Base-by-base conservation (phyloP, 371 early-diverging fungal species). In the Circinella umbellata region DNA sequence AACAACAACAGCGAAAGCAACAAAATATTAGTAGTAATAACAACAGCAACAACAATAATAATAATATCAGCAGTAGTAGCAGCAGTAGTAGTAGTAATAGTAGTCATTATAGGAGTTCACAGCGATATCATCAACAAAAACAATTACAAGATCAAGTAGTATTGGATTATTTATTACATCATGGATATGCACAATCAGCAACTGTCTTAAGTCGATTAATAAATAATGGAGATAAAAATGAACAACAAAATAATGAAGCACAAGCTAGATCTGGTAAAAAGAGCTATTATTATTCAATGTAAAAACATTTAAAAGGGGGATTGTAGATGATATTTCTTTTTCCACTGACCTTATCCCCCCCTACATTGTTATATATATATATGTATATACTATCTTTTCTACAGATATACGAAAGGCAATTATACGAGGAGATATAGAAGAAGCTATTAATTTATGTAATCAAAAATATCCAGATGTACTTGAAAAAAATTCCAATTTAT, bases 391-490 rank as follows among this genome's bases (percentile, higher is more conserved):
- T 39, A 39, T 39, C 39, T 39, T 10, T 39, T n/a, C n/a, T n/a
- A n/a, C n/a, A 90, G 91, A 77, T 14, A 92, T 95, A 48, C 80
- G 88, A 27, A 66, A 76, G n/a, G 80, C 79, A 17, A 81, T 96
- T 11, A 34, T 88, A 54, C 67, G 69, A 0, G 95, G 94, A 15
- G 83, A 92, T 27, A 89, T 94, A 27, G 90, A 90, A 63, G 15
- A 59, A 14, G 95, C 94, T 1, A 79, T 94, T 49, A 68, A 74
- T 8, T 68, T 89, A 38, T 80, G 89, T 48, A 75, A 90, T 38
- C 64, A 75, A 14, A 78, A 81, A 42, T 92, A 89, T 70, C 92
- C 94, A 1, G 70, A 60, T 0, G 78, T 94, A 13, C 80, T 93
- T 18, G 64, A 76, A 6, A 71, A 75, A 8, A 86, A 92, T 67